Conservation (phyloP, 805 yeast genomes). For the Novakomyces olei region DNA sequence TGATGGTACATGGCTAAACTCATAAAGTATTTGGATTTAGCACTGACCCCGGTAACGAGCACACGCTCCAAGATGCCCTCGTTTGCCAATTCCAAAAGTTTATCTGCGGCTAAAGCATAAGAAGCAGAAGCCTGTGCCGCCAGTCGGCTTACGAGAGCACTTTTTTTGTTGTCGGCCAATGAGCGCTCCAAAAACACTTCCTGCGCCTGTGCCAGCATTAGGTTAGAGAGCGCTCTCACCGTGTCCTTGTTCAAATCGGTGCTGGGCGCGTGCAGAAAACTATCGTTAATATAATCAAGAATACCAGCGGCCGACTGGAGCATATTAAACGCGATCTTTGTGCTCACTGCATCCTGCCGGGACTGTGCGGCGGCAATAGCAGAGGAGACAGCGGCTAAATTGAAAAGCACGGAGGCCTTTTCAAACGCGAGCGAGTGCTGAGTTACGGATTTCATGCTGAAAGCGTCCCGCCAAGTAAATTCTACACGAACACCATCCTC, state of each 20-base stretch:
- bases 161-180: constrained; percentile 26
- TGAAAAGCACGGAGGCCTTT: constrained; percentile 65
- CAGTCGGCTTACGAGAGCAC: constrained; percentile 52
- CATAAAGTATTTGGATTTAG: constrained; percentile 24
- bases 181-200: constrained; percentile 54
- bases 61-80: constrained; percentile 21
- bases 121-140: constrained; percentile 22
- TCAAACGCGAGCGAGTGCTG: constrained; percentile 74
- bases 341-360: constrained; percentile 18
- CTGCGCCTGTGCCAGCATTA: constrained; percentile 75
- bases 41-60: constrained; percentile 28
- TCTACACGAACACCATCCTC: background rate
- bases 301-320: constrained; percentile 66
- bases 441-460: constrained; percentile 24
- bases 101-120: constrained; percentile 31
- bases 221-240: constrained; percentile 34
- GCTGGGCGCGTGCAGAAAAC: constrained; percentile 75
- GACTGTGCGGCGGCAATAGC: constrained; percentile 17
- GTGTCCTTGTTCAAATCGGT: constrained; percentile 51
- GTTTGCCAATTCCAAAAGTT: constrained; percentile 21
- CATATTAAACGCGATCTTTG: constrained; percentile 35
- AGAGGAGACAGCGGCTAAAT: constrained; percentile 44
- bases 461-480: constrained; percentile 30
- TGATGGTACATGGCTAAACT: constrained; percentile 39
- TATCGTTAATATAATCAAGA: constrained; percentile 46